Evolutionary conservation across 345 rosid species (phyloP).

Genomic region (Brassica cretica): DNA sequence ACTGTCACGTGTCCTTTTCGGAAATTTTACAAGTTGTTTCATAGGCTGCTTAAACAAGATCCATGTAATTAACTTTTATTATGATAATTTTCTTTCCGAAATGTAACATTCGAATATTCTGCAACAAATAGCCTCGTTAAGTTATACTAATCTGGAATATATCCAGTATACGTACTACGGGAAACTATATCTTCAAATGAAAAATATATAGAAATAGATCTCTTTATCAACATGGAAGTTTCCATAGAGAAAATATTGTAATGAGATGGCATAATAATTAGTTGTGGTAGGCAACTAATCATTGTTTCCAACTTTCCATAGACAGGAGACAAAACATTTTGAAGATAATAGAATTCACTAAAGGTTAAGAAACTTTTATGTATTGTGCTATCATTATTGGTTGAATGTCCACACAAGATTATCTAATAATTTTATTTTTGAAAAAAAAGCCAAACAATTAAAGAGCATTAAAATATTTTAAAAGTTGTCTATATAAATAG

Average conservation of each 20-base stretch:
- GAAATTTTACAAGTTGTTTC: neutral
- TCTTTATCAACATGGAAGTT: constrained; percentile 1
- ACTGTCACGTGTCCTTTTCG: neutral
- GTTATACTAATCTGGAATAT: neutral
- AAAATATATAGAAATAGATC: neutral
- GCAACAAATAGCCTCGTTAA: neutral
- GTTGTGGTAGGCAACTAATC: constrained; percentile 9
- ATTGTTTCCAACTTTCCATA: neutral
- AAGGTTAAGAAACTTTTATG: neutral
- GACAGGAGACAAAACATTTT: constrained; percentile 1
- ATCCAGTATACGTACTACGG: neutral
- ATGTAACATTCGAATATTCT: neutral
- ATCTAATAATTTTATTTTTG: neutral
- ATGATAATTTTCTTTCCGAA: neutral
- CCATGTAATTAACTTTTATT: neutral
- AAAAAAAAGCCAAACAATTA: neutral
- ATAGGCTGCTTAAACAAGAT: neutral
- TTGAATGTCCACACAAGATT: neutral
- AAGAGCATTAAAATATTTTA: neutral
- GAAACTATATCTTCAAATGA: neutral
- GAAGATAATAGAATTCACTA: neutral
- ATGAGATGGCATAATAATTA: neutral
- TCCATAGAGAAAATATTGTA: constrained; percentile 6
- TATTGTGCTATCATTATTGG: neutral
- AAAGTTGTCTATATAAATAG: neutral